Conservation (phyloP, 306 rosid genomes). For the Sesbania bispinosa region DNA sequence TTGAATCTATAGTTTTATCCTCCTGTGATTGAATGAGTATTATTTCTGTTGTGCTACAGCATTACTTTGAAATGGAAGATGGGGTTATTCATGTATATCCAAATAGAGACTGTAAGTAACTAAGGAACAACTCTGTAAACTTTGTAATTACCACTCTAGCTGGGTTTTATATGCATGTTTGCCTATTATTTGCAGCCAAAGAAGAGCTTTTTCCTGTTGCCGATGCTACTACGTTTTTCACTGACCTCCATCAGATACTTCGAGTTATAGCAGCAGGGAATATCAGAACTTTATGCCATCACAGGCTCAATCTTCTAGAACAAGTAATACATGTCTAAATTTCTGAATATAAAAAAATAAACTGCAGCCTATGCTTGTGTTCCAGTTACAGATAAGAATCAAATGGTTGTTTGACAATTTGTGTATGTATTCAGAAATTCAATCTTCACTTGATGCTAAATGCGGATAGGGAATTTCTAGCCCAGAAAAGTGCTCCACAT, state of each 20-base stretch:
- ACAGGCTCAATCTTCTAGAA: slow-evolving; percentile 93
- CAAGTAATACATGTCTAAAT: slow-evolving; percentile 48
- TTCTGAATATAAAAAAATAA: slow-evolving; percentile 25
- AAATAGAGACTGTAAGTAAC: slow-evolving; percentile 62
- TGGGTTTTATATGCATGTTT: slow-evolving; percentile 21
- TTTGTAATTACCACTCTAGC: neutral
- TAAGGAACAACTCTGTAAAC: neutral
- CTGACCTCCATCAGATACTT: slow-evolving; percentile 94
- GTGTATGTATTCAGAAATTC: slow-evolving; percentile 69
- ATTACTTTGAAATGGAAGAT: slow-evolving; percentile 84
- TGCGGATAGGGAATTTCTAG: slow-evolving; percentile 95
- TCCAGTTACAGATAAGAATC: neutral
- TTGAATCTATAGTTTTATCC: slow-evolving; percentile 11
- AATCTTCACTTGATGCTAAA: slow-evolving; percentile 99
- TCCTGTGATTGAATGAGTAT: slow-evolving; percentile 17
- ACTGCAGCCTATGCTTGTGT: slow-evolving; percentile 16
- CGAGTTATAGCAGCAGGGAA: slow-evolving; percentile 95
- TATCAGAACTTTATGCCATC: slow-evolving; percentile 94
- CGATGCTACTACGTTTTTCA: slow-evolving; percentile 93
- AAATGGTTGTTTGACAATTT: slow-evolving; percentile 32
- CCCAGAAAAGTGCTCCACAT: slow-evolving; percentile 99
- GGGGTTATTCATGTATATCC: slow-evolving; percentile 91
- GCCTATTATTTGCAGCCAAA: slow-evolving; percentile 47
- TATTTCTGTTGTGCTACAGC: slow-evolving; percentile 52
- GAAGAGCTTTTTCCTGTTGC: slow-evolving; percentile 98